These are phyloP conservation scores for Arabidopsis suecica DNA, from an alignment of 345 rosid genomes.

Conservation along the genomic window DNA sequence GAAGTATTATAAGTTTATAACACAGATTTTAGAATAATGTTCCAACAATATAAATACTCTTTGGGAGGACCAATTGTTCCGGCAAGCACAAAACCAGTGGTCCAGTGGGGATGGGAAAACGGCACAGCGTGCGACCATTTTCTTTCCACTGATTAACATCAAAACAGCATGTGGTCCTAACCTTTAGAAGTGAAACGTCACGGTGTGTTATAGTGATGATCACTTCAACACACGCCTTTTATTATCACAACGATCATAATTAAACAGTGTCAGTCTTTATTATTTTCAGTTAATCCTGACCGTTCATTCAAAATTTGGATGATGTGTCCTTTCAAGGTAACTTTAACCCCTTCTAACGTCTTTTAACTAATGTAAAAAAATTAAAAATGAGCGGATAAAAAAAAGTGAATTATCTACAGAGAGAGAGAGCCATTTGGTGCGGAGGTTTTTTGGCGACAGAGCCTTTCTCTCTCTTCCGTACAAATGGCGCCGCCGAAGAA, in stretches of 20 bases:
- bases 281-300: neutral
- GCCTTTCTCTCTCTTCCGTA: neutral
- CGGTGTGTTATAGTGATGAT: neutral
- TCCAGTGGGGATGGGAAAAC: no score
- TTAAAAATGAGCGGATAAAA: conserved; percentile 5
- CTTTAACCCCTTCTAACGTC: neutral
- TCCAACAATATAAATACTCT: no score
- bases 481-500: conserved; percentile 38
- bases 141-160: neutral
- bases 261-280: neutral
- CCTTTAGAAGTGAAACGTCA: neutral
- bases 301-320: conserved; percentile 1
- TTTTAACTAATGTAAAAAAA: neutral
- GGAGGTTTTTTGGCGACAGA: neutral
- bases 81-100: no score
- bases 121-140: neutral
- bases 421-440: neutral
- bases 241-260: neutral
- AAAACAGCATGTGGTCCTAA: neutral
- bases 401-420: neutral
- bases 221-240: neutral
- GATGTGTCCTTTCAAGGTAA: neutral
- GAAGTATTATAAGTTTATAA: no score
- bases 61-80: no score
- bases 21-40: no score